Conservation (phyloP, 73 alveolate species). For the Paramecium bursaria region DNA sequence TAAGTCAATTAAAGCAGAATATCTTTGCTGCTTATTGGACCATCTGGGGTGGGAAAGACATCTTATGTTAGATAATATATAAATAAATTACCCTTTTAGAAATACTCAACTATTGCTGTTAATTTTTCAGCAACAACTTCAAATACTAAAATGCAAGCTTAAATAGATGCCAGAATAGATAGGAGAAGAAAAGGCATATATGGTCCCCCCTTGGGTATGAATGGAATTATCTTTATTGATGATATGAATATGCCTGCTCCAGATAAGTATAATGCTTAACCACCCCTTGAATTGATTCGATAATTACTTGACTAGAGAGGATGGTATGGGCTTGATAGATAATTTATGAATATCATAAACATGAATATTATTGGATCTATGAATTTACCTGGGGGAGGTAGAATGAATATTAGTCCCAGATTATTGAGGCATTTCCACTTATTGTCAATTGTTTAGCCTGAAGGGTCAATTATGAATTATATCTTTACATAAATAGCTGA, state of each 20-base stretch:
- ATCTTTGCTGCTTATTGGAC: conserved; percentile 86
- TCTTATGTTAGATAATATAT: conserved; percentile 79
- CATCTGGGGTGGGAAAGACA: conserved; percentile 94
- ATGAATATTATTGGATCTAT: conserved; percentile 75
- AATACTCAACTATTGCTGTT: conserved; percentile 73
- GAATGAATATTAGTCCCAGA: conserved; percentile 75
- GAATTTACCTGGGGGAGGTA: conserved; percentile 90
- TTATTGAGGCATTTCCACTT: conserved; percentile 79
- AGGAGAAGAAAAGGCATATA: conserved; percentile 91
- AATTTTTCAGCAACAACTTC: conserved; percentile 94
- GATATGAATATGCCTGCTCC: conserved; percentile 98
- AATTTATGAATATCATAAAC: conserved; percentile 76
- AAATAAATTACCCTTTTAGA: conserved; percentile 68
- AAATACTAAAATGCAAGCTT: conserved; percentile 87
- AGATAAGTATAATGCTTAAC: conserved; percentile 95
- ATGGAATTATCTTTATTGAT: conserved; percentile 82
- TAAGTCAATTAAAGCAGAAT: conserved; percentile 75
- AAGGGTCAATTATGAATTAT: conserved; percentile 58
- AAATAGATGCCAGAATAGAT: conserved; percentile 89
- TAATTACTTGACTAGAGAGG: conserved; percentile 98
- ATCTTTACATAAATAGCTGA: conserved; percentile 73
- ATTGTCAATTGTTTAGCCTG: conserved; percentile 71
- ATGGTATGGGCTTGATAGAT: conserved; percentile 85
- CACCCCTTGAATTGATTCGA: conserved; percentile 98
- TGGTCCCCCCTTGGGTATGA: conserved; percentile 87